Base-by-base conservation (phyloP, 306 rosid species). In the Trifolium fragiferum region DNA sequence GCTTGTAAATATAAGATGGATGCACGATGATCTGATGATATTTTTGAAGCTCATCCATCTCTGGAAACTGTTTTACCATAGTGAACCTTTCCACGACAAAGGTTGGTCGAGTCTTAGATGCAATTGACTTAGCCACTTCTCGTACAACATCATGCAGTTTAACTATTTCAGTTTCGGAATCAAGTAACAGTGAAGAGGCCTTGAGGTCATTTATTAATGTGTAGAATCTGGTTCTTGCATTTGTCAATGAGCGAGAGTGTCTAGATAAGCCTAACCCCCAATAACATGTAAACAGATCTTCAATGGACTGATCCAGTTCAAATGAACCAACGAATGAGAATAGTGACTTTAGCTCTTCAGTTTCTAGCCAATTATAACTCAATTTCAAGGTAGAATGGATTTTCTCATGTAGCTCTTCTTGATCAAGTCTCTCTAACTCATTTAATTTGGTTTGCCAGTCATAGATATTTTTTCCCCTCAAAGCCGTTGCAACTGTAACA, bases 281-380 rank as follows among this genome's bases (percentile, higher is more conserved):
- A 2, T 4, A 41, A 41, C 47, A 41, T 10, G 5, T 3, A 41
- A 41, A 41, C 1, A 41, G 15, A n/a, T n/a, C 5, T 41, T 1
- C 15, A 0, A 1, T 41, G 1, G 0, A 0, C 0, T 2, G 1
- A 4, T 41, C 1, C 11, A 11, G 1, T 11, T 15, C 47, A 11
- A 5, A 41, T 10, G 47, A 41, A 41, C 47, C 47, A 41, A 41
- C 11, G 47, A 41, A 41, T 41, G 11, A 41, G 15, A 41, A 41
- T 41, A 41, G 47, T 5, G 11, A 10, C 4, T 41, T 11, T 1
- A 41, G 47, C 3, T 41, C 47, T 15, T 41, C 15, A 41, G 6
- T 41, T 15, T 41, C 47, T 41, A 41, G 11, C 11, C 1, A 41
- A 41, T 41, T 41, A 41, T 41, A 41, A 41, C 15, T 41, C 47